A percentile compares a stretch with the other conserved stretches of the same genome.
Conservation (phyloP, 148 eudicot species). For the Euryodendron excelsum region DNA sequence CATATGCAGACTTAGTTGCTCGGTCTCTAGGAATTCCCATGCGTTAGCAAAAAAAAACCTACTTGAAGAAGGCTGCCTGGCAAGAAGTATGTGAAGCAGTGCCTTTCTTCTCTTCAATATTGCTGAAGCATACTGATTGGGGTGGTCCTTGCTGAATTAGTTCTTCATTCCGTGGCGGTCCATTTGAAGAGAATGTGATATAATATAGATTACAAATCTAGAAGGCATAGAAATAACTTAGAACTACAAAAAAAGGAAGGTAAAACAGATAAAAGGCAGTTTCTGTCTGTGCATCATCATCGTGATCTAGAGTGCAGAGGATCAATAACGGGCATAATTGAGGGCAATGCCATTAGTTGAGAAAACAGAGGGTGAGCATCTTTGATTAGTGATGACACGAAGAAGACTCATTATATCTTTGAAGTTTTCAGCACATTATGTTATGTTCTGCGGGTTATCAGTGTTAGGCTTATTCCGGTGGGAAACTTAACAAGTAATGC, state of each 20-base stretch:
- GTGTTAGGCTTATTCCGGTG: too few relatives aligned
- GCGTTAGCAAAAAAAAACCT: too few relatives aligned
- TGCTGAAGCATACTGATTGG: constrained; percentile 24
- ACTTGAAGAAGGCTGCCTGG: too few relatives aligned
- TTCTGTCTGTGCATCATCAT: background rate
- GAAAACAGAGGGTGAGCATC: background rate
- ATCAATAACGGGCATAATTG: background rate
- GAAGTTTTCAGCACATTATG: constrained; percentile 1
- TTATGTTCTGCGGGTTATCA: too few relatives aligned
- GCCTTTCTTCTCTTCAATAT: constrained; percentile 48
- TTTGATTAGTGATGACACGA: background rate
- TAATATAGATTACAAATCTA: constrained; percentile 1
- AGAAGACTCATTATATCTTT: background rate
- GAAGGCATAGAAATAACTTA: background rate
- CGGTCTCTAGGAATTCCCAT: too few relatives aligned
- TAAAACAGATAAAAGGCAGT: background rate
- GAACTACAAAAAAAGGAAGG: background rate
- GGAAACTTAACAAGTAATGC: background rate
- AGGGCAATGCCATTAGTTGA: background rate
- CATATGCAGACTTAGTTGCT: constrained; percentile 41
- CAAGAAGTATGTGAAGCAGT: constrained; percentile 42
- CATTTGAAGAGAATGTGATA: background rate
- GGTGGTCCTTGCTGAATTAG: constrained; percentile 11
- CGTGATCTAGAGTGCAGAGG: background rate
- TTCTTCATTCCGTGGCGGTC: constrained; percentile 4